Evolutionary conservation across 805 yeast genomes (phyloP).

Genomic region (Isabelozyma heimii): DNA sequence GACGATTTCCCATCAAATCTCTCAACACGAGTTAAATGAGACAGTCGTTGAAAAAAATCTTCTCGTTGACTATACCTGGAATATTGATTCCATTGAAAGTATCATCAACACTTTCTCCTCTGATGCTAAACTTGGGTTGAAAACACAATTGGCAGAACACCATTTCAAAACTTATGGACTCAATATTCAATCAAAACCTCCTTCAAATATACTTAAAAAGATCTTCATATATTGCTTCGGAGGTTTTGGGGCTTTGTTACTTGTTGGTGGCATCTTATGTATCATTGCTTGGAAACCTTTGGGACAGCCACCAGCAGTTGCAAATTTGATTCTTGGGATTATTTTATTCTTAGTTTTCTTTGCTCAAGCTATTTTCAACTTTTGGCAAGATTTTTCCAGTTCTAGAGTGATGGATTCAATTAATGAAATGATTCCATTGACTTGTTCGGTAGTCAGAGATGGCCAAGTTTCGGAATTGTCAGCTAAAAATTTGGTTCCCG

Average conservation of each 20-base stretch:
- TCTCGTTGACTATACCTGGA: conserved; percentile 28
- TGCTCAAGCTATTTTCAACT: conserved; percentile 43
- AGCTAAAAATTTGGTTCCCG: conserved; percentile 41
- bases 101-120: conserved; percentile 21
- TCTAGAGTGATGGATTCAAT: conserved; percentile 49
- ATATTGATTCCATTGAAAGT: conserved; percentile 18
- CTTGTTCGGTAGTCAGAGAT: conserved; percentile 30
- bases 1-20: conserved; percentile 31
- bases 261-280: conserved; percentile 42
- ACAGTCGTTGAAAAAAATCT: conserved; percentile 6
- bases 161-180: conserved; percentile 24
- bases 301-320: conserved; percentile 44
- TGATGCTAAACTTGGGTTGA: conserved; percentile 19
- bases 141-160: conserved; percentile 7
- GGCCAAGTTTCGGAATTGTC: conserved; percentile 23
- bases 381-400: conserved; percentile 46
- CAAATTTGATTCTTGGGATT: conserved; percentile 44
- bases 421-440: conserved; percentile 39
- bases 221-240: conserved; percentile 43
- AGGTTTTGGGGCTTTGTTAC: conserved; percentile 45
- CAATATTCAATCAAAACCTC: conserved; percentile 38
- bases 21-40: conserved; percentile 6
- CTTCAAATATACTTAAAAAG: conserved; percentile 27
- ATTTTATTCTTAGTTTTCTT: conserved; percentile 38
- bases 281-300: conserved; percentile 47